Base-by-base conservation (phyloP, 163 green algal species). In the Scenedesmus sp. region DNA sequence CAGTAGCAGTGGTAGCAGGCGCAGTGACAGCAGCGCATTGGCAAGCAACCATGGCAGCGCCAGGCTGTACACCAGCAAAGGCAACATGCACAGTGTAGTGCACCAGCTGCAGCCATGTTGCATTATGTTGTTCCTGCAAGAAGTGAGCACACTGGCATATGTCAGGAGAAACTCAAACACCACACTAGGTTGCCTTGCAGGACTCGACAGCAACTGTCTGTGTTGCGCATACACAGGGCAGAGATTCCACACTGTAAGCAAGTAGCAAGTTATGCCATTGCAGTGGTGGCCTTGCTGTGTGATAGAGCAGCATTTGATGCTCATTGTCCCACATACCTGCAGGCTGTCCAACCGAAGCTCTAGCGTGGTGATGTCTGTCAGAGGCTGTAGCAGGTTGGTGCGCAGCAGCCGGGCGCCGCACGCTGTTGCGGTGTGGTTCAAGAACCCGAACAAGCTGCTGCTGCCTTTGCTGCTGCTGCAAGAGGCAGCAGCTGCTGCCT, bases 381-480 rank as follows among this genome's bases (percentile, higher is more conserved):
- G 94, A 5, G 97, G 97, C 93, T 99, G 97, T 90, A 98, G 92
- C 76, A 99, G 90, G 91, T 94, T 97, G 60, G 95, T 95, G 3
- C 94, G 91, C 93, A 98, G 93, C 93, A 97, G 87, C 60, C 89
- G 59, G 12, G 85, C 85, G 9, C 90, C 90, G 73, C 56, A 87
- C 2, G 77, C 64, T 23, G 90, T 93, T 2, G 76, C n/a, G 2
- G 87, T 91, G 55, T 86, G 74, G 76, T 88, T 92, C 2, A 92
- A 64, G 84, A 92, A 94, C 5, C 52, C 77, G 62, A 82, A 79
- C 12, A 92, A 55, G 46, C 83, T 90, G n/a, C 55, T 52, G 12
- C 85, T 83, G 57, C 74, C 73, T 16, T 62, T 56, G 56, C 79
- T 88, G 79, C 26, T 73, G 81, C 66, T 88, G 0, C n/a, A 52